These are phyloP conservation scores for Lepiota venenata DNA, from an alignment of 768 basidiomycete genomes.

Conservation along the genomic window DNA sequence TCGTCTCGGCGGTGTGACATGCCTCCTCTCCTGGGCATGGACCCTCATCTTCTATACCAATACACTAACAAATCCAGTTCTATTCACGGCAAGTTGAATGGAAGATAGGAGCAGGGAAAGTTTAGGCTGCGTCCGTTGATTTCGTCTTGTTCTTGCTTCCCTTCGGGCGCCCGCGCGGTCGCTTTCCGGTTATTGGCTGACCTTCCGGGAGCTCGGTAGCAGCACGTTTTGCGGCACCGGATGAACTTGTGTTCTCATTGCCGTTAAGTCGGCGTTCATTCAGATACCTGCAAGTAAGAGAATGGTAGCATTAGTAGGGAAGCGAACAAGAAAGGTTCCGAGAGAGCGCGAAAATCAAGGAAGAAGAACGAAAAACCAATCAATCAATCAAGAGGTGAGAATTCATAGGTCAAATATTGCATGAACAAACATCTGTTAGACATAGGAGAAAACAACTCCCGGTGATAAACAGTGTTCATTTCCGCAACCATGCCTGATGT, in stretches of 20 bases:
- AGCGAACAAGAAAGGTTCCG: background rate
- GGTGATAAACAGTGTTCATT: background rate
- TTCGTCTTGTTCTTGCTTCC: slow-evolving; percentile 60
- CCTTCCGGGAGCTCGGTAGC: slow-evolving; percentile 20
- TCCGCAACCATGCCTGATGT: background rate
- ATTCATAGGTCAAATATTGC: no score
- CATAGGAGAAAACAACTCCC: slow-evolving; percentile 8
- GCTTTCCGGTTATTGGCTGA: slow-evolving; percentile 32
- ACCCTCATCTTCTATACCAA: background rate
- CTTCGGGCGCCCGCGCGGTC: slow-evolving; percentile 65
- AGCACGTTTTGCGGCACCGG: slow-evolving; percentile 26
- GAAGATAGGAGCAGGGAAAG: background rate
- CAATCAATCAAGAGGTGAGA: background rate
- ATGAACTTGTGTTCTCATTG: slow-evolving; percentile 23
- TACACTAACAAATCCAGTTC: background rate
- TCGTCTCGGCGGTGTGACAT: background rate
- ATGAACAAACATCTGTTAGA: background rate
- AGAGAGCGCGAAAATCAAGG: background rate
- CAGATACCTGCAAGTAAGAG: slow-evolving; percentile 44
- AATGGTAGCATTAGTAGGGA: background rate
- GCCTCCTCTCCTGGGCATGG: background rate
- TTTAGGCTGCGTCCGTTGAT: slow-evolving; percentile 6
- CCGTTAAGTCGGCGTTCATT: slow-evolving; percentile 60
- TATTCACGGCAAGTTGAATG: background rate
- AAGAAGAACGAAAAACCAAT: background rate